A percentile compares a stretch with the other conserved stretches of the same genome.
Evolutionary conservation across 2,329 filamentous ascomycete genomes (phyloP).

Genomic region (Hypoxylon sp.): DNA sequence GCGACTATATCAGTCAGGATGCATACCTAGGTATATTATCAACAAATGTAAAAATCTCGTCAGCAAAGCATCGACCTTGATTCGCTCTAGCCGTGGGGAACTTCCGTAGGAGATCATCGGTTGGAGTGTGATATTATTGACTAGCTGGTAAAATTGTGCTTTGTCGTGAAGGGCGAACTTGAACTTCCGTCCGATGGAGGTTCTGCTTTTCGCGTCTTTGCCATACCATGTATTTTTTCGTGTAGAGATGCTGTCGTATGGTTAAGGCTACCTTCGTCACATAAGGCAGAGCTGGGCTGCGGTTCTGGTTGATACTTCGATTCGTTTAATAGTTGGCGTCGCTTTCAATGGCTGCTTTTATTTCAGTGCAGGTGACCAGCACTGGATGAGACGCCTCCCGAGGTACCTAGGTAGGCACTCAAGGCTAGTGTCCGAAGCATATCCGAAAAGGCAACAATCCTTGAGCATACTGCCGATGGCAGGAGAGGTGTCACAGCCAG

Average conservation of each 20-base stretch:
- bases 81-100: background rate
- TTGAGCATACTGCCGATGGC: too few relatives aligned
- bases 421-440: too few relatives aligned
- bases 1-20: background rate
- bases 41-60: background rate
- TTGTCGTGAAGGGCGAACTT: background rate
- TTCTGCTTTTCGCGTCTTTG: background rate
- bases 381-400: too few relatives aligned
- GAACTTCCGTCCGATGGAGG: background rate
- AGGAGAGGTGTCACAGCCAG: too few relatives aligned
- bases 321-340: too few relatives aligned
- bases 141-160: background rate
- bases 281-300: too few relatives aligned
- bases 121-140: background rate
- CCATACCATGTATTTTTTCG: background rate
- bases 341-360: too few relatives aligned
- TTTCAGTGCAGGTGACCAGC: too few relatives aligned
- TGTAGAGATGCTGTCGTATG: background rate
- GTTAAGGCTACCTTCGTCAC: background rate
- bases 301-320: too few relatives aligned
- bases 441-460: too few relatives aligned
- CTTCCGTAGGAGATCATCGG: background rate
- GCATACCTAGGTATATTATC: background rate
- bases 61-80: background rate
- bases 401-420: too few relatives aligned